phyloP scores from a whole-genome alignment of 495 filamentous ascomycete genomes.

The Mycothermus thermophilus region DNA sequence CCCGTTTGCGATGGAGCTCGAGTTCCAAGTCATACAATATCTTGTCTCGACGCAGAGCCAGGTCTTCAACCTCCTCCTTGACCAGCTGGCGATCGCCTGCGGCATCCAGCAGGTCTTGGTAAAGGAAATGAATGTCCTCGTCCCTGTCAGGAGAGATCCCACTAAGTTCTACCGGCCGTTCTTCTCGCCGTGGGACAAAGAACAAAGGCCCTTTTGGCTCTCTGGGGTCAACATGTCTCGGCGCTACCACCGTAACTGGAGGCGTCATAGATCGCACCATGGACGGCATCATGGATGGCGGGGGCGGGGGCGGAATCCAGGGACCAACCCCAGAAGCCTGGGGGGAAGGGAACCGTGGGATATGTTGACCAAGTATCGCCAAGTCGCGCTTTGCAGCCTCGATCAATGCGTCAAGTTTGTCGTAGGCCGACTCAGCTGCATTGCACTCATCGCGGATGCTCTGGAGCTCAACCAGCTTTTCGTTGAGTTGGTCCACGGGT shows the following conservation, averaged over 20 bases:
- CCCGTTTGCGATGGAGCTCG: constrained; percentile 12
- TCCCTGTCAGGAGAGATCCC: constrained; percentile 16
- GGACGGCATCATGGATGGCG: no score
- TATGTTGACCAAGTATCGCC: constrained; percentile 6
- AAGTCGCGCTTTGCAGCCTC: constrained; percentile 11
- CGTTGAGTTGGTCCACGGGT: constrained; percentile 2
- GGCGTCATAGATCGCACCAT: no score
- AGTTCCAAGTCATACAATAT: constrained; percentile 17
- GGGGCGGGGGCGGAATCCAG: no score
- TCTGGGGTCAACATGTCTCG: no score
- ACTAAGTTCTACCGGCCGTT: constrained; percentile 12
- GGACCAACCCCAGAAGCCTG: no score
- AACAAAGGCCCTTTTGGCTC: no score
- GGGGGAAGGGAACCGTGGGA: constrained; percentile 8
- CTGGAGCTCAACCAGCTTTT: constrained; percentile 15
- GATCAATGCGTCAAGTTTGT: constrained; percentile 12
- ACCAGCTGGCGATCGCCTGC: constrained; percentile 16
- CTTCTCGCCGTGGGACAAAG: no score
- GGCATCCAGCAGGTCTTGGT: constrained; percentile 13
- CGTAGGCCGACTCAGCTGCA: constrained; percentile 11
- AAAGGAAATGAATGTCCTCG: constrained; percentile 22
- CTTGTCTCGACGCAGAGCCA: constrained; percentile 12
- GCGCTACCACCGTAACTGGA: no score
- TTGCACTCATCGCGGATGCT: constrained; percentile 14
- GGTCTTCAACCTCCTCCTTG: constrained; percentile 16